A percentile compares a stretch with the other conserved stretches of the same genome.
phyloP scores from a whole-genome alignment of 2,329 filamentous ascomycete species.

The Calonectria henricotiae region DNA sequence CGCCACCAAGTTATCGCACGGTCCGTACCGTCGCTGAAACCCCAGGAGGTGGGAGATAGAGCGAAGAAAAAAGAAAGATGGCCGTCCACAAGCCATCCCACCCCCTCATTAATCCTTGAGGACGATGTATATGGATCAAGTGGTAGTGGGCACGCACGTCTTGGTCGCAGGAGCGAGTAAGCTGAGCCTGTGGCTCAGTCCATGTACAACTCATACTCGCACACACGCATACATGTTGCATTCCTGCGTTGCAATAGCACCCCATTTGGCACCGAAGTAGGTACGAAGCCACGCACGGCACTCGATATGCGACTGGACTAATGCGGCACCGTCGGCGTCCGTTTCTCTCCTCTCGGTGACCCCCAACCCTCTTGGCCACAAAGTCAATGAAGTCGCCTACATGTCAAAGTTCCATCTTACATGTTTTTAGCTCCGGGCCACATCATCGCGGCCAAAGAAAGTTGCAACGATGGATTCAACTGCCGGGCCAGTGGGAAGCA shows the following conservation, averaged over 20 bases:
- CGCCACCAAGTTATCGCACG: constrained; percentile 45
- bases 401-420: constrained; percentile 29
- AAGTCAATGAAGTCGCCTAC: constrained; percentile 24
- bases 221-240: constrained; percentile 24
- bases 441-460: constrained; percentile 19
- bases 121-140: constrained; percentile 13
- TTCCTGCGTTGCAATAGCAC: constrained; percentile 32
- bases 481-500: background rate
- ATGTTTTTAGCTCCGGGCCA: constrained; percentile 22
- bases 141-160: constrained; percentile 19
- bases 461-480: constrained; percentile 19
- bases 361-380: constrained; percentile 8
- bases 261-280: constrained; percentile 34
- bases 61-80: constrained; percentile 15
- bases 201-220: constrained; percentile 24
- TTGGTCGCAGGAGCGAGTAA: constrained; percentile 1
- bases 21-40: constrained; percentile 45
- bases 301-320: constrained; percentile 25
- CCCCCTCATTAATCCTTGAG: background rate
- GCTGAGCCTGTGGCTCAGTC: constrained; percentile 7
- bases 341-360: constrained; percentile 21
- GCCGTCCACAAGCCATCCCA: constrained; percentile 7
- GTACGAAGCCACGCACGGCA: constrained; percentile 33
- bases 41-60: constrained; percentile 16
- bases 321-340: constrained; percentile 19